Base-by-base conservation (phyloP, 805 yeast species). In the Starmerella gropengiesseri region DNA sequence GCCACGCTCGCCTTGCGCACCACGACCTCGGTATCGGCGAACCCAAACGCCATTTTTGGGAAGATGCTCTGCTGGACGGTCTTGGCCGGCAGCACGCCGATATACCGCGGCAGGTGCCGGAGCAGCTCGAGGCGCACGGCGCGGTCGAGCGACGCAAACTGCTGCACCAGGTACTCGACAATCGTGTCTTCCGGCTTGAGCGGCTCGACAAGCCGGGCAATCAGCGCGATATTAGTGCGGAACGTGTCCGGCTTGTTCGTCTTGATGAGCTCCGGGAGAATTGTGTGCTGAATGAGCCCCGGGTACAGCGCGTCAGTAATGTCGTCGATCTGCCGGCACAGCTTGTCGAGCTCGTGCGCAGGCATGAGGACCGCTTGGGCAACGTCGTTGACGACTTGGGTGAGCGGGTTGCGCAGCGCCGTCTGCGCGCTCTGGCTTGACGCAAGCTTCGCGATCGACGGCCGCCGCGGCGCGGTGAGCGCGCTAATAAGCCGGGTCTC, bases 1-100 rank as follows among this genome's bases (percentile, higher is more conserved):
- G 78, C 79, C 29, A 89, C 65, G 0, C 96, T 82, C 40, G 78
- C 83, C 50, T 81, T 81, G 49, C 96, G 67, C 31, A 89, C 75
- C n/a, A 78, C 70, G 3, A 77, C 72, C 57, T 84, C 87, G 1
- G 91, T 75, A 58, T 89, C 98, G 26, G 78, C 74, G 54, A 89
- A 81, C 0, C 98, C 97, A 14, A 80, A 75, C n/a, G 78, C 62
- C 53, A 82, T 67, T 37, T 71, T 70, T 8, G 74, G 73, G 59
- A 82, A 84, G 1, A 91, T 69, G 50, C 73, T 76, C 50, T 71
- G 77, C 49, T 79, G 79, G 4, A 87, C 72, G 23, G 80, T 84
- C 33, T 70, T 61, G 30, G 74, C 74, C 3, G 50, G 12, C 18
- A 48, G 18, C 28, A 60, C 60, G 1, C 64, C 65, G 21, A 75